Evolutionary conservation across 306 rosid species (phyloP).

Genomic region (Lupinus albus): DNA sequence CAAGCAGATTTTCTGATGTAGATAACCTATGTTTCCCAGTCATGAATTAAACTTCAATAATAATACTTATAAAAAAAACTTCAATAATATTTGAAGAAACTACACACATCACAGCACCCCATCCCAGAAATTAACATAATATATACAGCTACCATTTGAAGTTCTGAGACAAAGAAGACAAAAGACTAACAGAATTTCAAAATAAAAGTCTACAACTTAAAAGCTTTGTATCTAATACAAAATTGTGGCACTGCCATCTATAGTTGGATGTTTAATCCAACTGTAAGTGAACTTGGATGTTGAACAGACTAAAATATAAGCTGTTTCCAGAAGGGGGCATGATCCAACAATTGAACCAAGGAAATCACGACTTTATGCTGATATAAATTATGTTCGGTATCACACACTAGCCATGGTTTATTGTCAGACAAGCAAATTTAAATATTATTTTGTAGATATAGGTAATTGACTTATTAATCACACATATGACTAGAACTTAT

Average conservation of each 20-base stretch:
- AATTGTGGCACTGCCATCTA: slow-evolving; percentile 2
- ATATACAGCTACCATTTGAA: slow-evolving; percentile 2
- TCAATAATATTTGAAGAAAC: slow-evolving; percentile 29
- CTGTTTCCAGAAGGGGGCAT: slow-evolving; percentile 8
- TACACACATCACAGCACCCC: slow-evolving; percentile 22
- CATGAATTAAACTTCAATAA: slow-evolving; percentile 29
- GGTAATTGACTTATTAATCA: slow-evolving; percentile 19
- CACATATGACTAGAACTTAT: background rate
- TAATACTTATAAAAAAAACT: too few relatives aligned
- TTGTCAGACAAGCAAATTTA: slow-evolving; percentile 12
- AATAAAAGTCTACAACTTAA: slow-evolving; percentile 1
- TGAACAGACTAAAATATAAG: slow-evolving; percentile 5
- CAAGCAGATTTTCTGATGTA: slow-evolving; percentile 79
- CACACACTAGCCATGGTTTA: background rate
- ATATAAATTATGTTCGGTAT: background rate
- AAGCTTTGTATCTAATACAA: slow-evolving; percentile 3
- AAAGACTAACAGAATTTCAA: background rate
- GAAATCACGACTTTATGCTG: background rate
- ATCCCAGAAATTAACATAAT: slow-evolving; percentile 8
- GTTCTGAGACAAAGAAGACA: background rate
- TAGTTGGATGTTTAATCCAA: slow-evolving; percentile 11
- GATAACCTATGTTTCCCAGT: slow-evolving; percentile 64
- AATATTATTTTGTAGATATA: background rate
- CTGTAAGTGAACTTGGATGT: background rate
- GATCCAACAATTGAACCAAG: slow-evolving; percentile 23